Base-by-base conservation (phyloP, 2,329 filamentous ascomycete genomes). In the Blastomyces percursus region DNA sequence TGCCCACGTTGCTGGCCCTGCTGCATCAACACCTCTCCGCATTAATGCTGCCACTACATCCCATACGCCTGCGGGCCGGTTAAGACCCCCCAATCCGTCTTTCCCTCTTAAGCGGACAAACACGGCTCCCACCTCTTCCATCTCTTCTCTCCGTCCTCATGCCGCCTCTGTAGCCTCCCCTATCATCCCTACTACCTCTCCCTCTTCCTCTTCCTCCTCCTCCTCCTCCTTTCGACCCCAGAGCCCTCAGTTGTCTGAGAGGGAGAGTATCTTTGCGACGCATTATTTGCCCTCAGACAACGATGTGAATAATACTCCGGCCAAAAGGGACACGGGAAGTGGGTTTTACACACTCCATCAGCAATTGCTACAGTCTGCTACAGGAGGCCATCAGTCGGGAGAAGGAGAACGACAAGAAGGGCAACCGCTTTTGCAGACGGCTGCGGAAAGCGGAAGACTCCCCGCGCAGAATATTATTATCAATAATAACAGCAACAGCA, bases 211-310 rank as follows among this genome's bases (percentile, higher is more conserved):
- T 48, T 57, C 68, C 60, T 57, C 27, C 27, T 30, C 64, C 51
- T 57, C 68, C 60, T 57, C 64, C 42, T 62, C 64, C 42, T 66
- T 64, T 64, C 65, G 64, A 51, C 62, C 67, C 19, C 69, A 75
- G 58, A 72, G 70, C 38, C 82, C 82, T 57, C 82, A 82, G 73
- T 75, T 86, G 66, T 83, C 82, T 32, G 84, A 86, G 72, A 76
- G 84, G 68, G 84, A 86, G 71, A 84, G 80, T 72, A 86, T 86
- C 71, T 86, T 85, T 69, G 83, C 84, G 60, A 85, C 83, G 42
- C 82, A 83, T 66, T 86, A 86, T 71, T 73, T 81, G 0, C 76
- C 78, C 64, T 78, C 80, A 61, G 80, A 70, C 60, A 66, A 71
- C 67, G 71, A 71, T 64, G 65, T 71, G 66, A 74, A 69, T 42